These are phyloP conservation scores for Blastobotrys ciferrii DNA, from an alignment of 1,139 yeast genomes.

Conservation along the genomic window DNA sequence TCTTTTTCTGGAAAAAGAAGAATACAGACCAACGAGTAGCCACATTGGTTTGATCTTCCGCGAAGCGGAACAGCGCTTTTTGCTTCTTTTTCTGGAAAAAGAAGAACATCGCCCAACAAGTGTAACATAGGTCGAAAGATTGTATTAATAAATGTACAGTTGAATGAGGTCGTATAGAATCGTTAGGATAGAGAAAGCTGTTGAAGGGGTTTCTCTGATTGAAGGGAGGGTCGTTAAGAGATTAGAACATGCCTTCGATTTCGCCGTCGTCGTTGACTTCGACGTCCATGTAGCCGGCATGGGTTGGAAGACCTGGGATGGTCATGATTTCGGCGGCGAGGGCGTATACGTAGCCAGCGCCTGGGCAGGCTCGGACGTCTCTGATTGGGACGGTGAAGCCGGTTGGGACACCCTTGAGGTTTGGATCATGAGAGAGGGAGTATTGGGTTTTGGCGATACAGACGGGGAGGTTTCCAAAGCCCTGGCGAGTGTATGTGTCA, in stretches of 20 bases:
- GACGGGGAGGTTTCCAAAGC: slow-evolving; percentile 87
- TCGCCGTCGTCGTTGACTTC: slow-evolving; percentile 93
- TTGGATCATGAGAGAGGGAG: slow-evolving; percentile 91
- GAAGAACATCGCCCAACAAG: no score
- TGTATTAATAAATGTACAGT: slow-evolving; percentile 1
- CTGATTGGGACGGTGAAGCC: slow-evolving; percentile 94
- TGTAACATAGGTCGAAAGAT: no score
- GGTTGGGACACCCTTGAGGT: slow-evolving; percentile 89
- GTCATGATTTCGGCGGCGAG: slow-evolving; percentile 97
- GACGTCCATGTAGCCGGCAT: slow-evolving; percentile 95
- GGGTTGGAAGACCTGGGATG: slow-evolving; percentile 95
- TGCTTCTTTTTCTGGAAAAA: no score
- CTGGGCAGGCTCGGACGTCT: slow-evolving; percentile 90
- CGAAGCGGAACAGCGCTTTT: no score
- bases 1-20: no score
- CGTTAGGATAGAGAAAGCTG: neutral
- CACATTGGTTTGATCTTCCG: no score
- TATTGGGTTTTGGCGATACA: slow-evolving; percentile 98
- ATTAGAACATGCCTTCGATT: slow-evolving; percentile 88
- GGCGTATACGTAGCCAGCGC: slow-evolving; percentile 96
- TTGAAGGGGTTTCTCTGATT: neutral
- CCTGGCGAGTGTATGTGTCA: slow-evolving; percentile 81
- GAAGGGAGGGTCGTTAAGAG: neutral
- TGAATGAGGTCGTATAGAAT: neutral
- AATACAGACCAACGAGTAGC: no score